Percentiles rank a stretch among this genome's conserved stretches.
phyloP scores from a whole-genome alignment of 2,329 filamentous ascomycete genomes.

The Venturia pyrina region DNA sequence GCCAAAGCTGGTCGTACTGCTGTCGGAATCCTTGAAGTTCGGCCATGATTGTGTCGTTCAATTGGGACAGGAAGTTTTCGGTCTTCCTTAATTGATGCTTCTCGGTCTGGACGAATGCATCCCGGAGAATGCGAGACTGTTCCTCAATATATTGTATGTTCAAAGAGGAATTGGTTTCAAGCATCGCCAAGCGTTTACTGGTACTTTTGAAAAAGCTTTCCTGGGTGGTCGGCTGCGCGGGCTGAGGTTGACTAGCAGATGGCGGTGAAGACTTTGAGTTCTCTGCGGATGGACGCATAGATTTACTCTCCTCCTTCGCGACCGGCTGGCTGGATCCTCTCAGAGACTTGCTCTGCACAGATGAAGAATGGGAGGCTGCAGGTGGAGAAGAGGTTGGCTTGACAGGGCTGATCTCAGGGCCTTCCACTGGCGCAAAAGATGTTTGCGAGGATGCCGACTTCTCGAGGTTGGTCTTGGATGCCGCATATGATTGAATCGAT shows the following conservation, averaged over 20 bases:
- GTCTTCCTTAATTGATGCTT: slow-evolving; percentile 80
- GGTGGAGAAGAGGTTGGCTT: background rate
- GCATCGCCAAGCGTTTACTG: slow-evolving; percentile 79
- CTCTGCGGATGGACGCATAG: background rate
- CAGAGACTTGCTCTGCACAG: background rate
- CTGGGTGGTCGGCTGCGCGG: slow-evolving; percentile 72
- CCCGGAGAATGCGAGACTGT: slow-evolving; percentile 80
- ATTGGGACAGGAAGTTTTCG: slow-evolving; percentile 64
- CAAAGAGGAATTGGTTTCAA: slow-evolving; percentile 86
- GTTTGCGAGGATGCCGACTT: background rate
- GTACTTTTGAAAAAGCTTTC: slow-evolving; percentile 98
- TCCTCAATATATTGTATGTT: slow-evolving; percentile 95
- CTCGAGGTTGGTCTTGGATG: background rate
- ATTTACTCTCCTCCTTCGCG: background rate
- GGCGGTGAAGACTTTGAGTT: slow-evolving; percentile 8
- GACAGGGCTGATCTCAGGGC: background rate
- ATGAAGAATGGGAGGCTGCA: background rate
- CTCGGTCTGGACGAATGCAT: slow-evolving; percentile 78
- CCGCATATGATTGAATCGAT: background rate
- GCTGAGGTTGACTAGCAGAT: slow-evolving; percentile 30
- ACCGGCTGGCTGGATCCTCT: background rate
- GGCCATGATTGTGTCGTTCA: slow-evolving; percentile 79
- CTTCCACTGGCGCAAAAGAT: background rate
- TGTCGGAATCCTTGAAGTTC: slow-evolving; percentile 67
- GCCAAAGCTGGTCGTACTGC: slow-evolving; percentile 95